phyloP scores from a whole-genome alignment of 2,329 filamentous ascomycete species.

The Botrytis deweyae region DNA sequence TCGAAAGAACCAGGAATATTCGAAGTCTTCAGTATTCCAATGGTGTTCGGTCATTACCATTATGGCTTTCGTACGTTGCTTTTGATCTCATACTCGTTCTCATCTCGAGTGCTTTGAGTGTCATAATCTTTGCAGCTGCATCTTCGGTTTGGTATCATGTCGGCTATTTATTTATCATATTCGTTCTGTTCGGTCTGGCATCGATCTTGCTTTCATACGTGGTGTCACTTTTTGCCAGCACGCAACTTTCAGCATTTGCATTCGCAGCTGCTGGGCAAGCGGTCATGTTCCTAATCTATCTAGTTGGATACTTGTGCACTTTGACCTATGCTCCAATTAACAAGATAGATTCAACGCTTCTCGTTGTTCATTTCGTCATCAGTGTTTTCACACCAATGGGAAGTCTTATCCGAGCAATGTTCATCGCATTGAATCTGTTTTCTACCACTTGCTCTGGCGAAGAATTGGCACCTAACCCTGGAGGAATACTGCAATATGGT shows the following conservation, averaged over 20 bases:
- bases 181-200: constrained; percentile 77
- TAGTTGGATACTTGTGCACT: constrained; percentile 69
- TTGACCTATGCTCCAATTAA: constrained; percentile 72
- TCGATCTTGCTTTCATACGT: constrained; percentile 77
- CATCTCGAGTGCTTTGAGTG: constrained; percentile 61
- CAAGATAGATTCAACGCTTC: constrained; percentile 64
- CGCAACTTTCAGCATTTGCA: constrained; percentile 81
- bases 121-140: constrained; percentile 65
- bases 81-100: constrained; percentile 81
- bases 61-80: constrained; percentile 79
- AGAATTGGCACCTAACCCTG: constrained; percentile 65
- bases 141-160: constrained; percentile 73
- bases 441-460: constrained; percentile 71
- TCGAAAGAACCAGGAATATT: constrained; percentile 76
- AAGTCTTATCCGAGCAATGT: constrained; percentile 70
- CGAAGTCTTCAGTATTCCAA: constrained; percentile 89
- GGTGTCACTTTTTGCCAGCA: constrained; percentile 74
- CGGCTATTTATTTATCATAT: constrained; percentile 77
- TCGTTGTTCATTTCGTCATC: constrained; percentile 73
- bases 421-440: constrained; percentile 80
- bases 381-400: constrained; percentile 74
- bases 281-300: constrained; percentile 67
- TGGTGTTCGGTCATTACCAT: constrained; percentile 74
- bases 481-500: constrained; percentile 71
- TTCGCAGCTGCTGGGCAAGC: constrained; percentile 77